Evolutionary conservation across 2,329 filamentous ascomycete genomes (phyloP).

Genomic region (Chrysoporthe austroafricana): DNA sequence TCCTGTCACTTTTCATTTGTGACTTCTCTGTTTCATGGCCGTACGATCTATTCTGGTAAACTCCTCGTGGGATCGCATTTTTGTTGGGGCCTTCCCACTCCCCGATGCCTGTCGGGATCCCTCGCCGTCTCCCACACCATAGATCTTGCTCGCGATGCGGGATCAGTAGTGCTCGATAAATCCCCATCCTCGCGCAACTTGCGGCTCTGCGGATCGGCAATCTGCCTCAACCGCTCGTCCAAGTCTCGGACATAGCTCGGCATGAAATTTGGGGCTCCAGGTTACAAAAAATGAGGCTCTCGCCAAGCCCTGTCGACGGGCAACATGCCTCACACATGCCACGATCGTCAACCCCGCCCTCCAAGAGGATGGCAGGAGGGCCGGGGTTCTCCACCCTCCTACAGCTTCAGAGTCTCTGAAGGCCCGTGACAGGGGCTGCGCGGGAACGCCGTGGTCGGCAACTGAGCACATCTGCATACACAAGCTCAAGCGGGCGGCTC

Average conservation of each 20-base stretch:
- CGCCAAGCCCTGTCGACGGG: background rate
- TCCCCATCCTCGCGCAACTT: background rate
- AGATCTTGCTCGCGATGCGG: background rate
- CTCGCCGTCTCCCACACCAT: background rate
- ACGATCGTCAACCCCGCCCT: too few relatives aligned
- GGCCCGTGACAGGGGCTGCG: background rate
- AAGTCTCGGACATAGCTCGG: background rate
- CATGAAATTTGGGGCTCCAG: background rate
- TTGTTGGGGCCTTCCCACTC: background rate
- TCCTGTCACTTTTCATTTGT: constrained; percentile 12
- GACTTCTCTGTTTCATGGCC: background rate
- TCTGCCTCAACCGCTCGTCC: background rate
- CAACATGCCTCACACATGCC: background rate
- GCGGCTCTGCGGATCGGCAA: background rate
- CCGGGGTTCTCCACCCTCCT: too few relatives aligned
- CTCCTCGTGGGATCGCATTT: background rate
- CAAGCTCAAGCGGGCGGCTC: background rate
- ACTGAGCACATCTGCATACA: background rate
- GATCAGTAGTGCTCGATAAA: background rate
- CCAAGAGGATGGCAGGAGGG: too few relatives aligned
- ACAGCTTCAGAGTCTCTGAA: background rate
- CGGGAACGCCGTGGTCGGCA: background rate
- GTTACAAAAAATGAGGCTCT: too few relatives aligned
- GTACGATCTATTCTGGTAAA: background rate
- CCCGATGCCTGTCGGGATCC: background rate